Conservation (phyloP, 1,284 basidiomycete species). For the Naganishia sp. region DNA sequence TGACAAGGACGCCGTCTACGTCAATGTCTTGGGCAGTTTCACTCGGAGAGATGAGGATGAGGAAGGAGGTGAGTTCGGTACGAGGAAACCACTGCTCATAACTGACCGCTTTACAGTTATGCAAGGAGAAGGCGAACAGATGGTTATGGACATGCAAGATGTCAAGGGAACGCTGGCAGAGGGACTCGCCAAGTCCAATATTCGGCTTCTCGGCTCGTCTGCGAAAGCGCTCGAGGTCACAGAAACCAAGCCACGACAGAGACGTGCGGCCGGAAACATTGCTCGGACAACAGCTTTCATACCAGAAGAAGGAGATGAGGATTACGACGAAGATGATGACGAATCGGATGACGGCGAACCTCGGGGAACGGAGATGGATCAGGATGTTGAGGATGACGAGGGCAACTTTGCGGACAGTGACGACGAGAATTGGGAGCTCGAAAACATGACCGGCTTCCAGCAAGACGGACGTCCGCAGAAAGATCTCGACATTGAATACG, state of each 20-base stretch:
- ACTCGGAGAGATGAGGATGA: constrained; percentile 60
- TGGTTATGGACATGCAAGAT: constrained; percentile 97
- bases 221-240: constrained; percentile 60
- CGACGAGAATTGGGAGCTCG: constrained; percentile 57
- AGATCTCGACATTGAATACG: constrained; percentile 48
- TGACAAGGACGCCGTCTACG: constrained; percentile 98
- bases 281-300: constrained; percentile 38
- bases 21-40: constrained; percentile 95
- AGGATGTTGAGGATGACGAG: constrained; percentile 51
- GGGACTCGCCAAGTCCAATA: constrained; percentile 74
- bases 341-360: constrained; percentile 50
- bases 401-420: constrained; percentile 56
- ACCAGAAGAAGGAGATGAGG: constrained; percentile 49
- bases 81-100: neutral
- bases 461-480: constrained; percentile 59
- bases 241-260: constrained; percentile 40
- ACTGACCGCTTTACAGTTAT: constrained; percentile 55
- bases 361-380: constrained; percentile 46
- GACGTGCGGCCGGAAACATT: constrained; percentile 42
- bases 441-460: constrained; percentile 49
- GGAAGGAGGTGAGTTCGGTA: constrained; percentile 50
- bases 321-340: constrained; percentile 46
- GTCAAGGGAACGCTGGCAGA: constrained; percentile 80
- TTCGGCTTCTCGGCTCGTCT: constrained; percentile 82
- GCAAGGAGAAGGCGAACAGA: constrained; percentile 89